Base-by-base conservation (phyloP, 768 basidiomycete species). In the Serpula lacrymans region DNA sequence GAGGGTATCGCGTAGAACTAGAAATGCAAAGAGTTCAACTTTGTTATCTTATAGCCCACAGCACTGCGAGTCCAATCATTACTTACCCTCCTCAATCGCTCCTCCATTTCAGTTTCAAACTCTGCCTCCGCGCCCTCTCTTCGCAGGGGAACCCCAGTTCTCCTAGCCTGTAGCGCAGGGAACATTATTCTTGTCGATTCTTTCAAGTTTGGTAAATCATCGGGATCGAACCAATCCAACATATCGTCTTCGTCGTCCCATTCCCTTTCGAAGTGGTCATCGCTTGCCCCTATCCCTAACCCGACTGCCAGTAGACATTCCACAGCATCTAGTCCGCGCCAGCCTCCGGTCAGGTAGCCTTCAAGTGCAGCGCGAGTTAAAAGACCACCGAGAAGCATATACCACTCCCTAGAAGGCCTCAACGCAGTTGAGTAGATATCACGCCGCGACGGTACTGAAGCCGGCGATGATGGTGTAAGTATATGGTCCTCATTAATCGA, bases 351-450 rank as follows among this genome's bases (percentile, higher is more conserved):
- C 32, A 92, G 70, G 54, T 92, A 93, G 0, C 90, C 90, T 53
- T 94, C 88, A 37, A 93, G 62, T 14, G 81, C 84, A 0, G 88
- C 88, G n/a, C 89, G 77, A 5, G 88, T 88, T 21, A 90, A 67
- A 17, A 94, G 65, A 2, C 85, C 82, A 0, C 78, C 77, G 12
- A 91, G 69, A 10, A 94, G 71, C 63, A 84, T 71, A 59, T 90
- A 93, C 90, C 90, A 93, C 48, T 81, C 79, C 18, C 75, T 65
- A 20, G 87, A 82, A 1, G 89, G 89, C 2, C 71, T 69, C 24
- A 87, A 59, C 1, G 83, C 80, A n/a, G 63, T 53, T 4, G 67
- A 68, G 31, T 71, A 71, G 50, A 66, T 60, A 43, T 66, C 56
- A 39, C 58, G 51, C 17, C 54, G 54, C 27, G 39, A 31, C 0